Percentiles rank a stretch among this genome's conserved stretches.
Evolutionary conservation across 108 stramenopile genomes (phyloP).

Genomic region (Nitzschia inconspicua): DNA sequence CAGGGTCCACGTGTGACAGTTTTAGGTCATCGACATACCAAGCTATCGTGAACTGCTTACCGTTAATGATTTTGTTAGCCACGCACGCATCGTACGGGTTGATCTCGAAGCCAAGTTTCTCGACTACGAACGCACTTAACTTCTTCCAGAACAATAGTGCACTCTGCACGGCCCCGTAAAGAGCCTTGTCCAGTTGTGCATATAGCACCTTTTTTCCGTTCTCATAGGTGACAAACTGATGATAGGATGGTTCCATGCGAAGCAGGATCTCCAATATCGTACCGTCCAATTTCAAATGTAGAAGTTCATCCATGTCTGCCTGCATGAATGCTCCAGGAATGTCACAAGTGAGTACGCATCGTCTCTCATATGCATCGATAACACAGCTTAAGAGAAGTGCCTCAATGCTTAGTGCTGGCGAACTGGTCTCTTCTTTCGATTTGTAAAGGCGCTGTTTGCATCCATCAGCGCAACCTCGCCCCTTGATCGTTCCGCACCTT

Average conservation of each 20-base stretch:
- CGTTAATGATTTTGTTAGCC: conserved; percentile 34
- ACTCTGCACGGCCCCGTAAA: conserved; percentile 37
- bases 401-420: conserved; percentile 23
- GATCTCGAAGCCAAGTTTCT: conserved; percentile 34
- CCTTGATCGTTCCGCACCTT: conserved; percentile 35
- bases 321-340: conserved; percentile 35
- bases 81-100: conserved; percentile 59
- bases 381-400: conserved; percentile 10
- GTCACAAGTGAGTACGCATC: conserved; percentile 24
- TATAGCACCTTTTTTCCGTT: no score
- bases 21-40: conserved; percentile 51
- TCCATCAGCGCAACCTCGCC: conserved; percentile 36
- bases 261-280: conserved; percentile 2
- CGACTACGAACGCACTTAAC: background rate
- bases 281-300: conserved; percentile 22
- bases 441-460: conserved; percentile 11
- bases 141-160: conserved; percentile 30
- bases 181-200: no score
- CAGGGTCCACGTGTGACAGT: conserved; percentile 24
- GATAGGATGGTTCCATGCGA: conserved; percentile 1
- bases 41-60: conserved; percentile 31
- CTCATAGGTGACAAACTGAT: no score
- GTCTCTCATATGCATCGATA: conserved; percentile 11
- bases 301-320: conserved; percentile 19
- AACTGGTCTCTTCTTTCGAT: conserved; percentile 26